Conservation (phyloP, 1,139 yeast genomes). For the Pichia sp. region DNA sequence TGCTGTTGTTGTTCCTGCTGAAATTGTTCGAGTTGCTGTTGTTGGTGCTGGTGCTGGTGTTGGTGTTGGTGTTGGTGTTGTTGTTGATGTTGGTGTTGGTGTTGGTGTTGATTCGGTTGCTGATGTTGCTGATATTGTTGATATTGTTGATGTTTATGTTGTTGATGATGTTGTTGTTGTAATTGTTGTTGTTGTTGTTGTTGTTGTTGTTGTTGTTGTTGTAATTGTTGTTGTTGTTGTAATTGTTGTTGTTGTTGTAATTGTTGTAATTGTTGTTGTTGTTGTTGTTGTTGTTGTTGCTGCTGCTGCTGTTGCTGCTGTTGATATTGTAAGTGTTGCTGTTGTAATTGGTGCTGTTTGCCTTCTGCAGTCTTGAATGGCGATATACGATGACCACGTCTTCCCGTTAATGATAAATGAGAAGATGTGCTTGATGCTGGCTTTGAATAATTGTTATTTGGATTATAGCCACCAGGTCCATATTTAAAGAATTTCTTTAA, state of each 20-base stretch:
- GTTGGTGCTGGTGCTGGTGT: not conserved
- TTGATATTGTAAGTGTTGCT: slow-evolving; percentile 5
- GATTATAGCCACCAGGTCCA: slow-evolving; percentile 15
- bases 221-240: slow-evolving; percentile 1
- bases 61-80: not conserved
- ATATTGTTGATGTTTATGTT: not conserved
- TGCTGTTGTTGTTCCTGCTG: not conserved
- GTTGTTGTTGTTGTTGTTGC: slow-evolving; percentile 5
- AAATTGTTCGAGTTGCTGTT: slow-evolving; percentile 6
- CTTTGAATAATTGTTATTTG: slow-evolving; percentile 1
- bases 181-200: not conserved
- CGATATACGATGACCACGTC: slow-evolving; percentile 10
- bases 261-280: slow-evolving; percentile 1
- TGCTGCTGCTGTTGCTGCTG: not conserved
- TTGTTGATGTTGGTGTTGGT: not conserved
- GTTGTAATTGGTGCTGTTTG: slow-evolving; percentile 5
- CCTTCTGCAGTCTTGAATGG: slow-evolving; percentile 5
- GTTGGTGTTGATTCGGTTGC: not conserved
- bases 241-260: not conserved
- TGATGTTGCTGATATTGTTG: slow-evolving; percentile 1
- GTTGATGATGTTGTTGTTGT: slow-evolving; percentile 1
- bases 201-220: not conserved
- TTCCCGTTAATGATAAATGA: not conserved
- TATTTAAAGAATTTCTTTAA: slow-evolving; percentile 16
- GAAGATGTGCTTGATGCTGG: not conserved